These are phyloP conservation scores for Russula dissimulans DNA, from an alignment of 768 basidiomycete genomes.

Conservation along the genomic window DNA sequence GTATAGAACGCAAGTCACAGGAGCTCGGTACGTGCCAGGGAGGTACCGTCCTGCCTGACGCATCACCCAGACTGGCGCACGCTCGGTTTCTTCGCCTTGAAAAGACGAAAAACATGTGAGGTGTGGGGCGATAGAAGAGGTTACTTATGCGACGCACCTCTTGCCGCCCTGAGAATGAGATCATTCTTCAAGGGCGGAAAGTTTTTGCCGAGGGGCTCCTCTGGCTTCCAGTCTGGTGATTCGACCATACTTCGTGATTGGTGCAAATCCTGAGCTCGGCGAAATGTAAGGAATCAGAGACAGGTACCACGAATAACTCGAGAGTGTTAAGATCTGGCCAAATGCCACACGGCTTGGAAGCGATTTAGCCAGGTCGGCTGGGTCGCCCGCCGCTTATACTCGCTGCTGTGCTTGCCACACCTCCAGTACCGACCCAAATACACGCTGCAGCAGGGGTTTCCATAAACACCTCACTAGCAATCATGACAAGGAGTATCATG, in stretches of 20 bases:
- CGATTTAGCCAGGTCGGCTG: too few species aligned
- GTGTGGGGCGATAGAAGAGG: background rate
- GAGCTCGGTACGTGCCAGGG: slow-evolving; percentile 49
- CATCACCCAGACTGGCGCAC: slow-evolving; percentile 99
- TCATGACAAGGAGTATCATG: too few species aligned
- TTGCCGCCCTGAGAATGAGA: slow-evolving; percentile 78
- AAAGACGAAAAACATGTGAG: background rate
- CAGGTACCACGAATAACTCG: too few species aligned
- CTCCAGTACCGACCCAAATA: too few species aligned
- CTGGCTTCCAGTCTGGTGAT: slow-evolving; percentile 9
- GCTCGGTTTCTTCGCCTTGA: slow-evolving; percentile 73
- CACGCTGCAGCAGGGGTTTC: too few species aligned
- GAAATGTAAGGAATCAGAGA: too few species aligned
- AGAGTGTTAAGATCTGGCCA: too few species aligned
- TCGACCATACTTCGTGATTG: slow-evolving; percentile 4
- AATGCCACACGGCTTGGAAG: too few species aligned
- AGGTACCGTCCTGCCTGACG: slow-evolving; percentile 93
- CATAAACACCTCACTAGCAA: too few species aligned
- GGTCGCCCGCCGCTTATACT: too few species aligned
- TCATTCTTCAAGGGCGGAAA: slow-evolving; percentile 83
- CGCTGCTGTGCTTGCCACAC: too few species aligned
- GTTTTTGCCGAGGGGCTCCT: slow-evolving; percentile 2
- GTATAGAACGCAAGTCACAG: background rate
- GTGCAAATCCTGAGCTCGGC: background rate
- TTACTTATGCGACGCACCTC: slow-evolving; percentile 38